These are phyloP conservation scores for Auricularia heimuer DNA, from an alignment of 768 basidiomycete species.

Conservation along the genomic window DNA sequence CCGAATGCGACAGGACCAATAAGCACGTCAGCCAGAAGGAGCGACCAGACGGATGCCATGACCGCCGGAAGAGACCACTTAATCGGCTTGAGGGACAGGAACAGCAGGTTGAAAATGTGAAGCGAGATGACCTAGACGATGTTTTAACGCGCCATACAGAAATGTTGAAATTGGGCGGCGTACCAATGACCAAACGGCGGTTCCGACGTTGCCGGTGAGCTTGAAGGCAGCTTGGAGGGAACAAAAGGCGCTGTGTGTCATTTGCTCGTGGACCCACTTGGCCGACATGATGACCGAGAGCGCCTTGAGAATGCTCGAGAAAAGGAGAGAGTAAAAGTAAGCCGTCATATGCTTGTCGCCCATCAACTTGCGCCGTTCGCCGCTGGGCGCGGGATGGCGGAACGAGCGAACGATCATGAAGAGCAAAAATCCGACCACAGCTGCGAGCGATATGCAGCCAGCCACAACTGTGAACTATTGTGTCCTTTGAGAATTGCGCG, in stretches of 20 bases:
- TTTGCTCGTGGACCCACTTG: background rate
- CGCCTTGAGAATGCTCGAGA: background rate
- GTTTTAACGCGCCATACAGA: background rate
- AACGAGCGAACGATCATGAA: background rate
- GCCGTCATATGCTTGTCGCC: conserved; percentile 1
- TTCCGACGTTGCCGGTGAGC: conserved; percentile 1
- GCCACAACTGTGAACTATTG: background rate
- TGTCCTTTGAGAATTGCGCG: too few relatives aligned
- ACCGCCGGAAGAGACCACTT: background rate
- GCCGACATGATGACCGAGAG: background rate
- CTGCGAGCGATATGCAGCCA: background rate
- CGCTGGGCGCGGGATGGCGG: background rate
- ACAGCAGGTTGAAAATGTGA: background rate
- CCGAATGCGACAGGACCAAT: background rate
- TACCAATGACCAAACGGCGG: background rate
- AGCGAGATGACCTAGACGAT: background rate
- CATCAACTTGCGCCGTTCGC: background rate
- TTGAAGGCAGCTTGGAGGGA: background rate
- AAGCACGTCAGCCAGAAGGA: background rate
- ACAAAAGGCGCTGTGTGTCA: background rate
- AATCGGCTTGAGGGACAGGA: background rate
- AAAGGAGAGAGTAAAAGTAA: background rate
- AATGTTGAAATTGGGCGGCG: background rate
- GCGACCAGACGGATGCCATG: background rate
- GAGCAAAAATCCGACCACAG: background rate